phyloP scores from a whole-genome alignment of 768 basidiomycete species.

The Strobilomyces dryophilus region DNA sequence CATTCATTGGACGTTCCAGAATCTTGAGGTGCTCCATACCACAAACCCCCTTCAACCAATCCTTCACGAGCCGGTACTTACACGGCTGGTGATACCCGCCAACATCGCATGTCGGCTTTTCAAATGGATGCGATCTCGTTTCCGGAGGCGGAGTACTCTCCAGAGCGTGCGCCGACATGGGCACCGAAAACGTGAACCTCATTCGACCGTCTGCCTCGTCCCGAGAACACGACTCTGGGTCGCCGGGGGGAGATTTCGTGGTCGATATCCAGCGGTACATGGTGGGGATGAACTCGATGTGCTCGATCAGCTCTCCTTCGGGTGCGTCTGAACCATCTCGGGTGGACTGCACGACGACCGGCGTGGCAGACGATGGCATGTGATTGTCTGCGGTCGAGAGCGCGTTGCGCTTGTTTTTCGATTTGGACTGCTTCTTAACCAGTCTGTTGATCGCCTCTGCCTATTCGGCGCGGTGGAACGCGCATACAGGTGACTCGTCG shows the following conservation, averaged over 20 bases:
- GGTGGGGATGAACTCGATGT: conserved; percentile 40
- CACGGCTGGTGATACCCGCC: conserved; percentile 50
- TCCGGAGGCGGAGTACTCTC: conserved; percentile 9
- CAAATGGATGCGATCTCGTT: conserved; percentile 1
- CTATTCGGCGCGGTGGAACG: conserved; percentile 33
- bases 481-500: too few relatives aligned
- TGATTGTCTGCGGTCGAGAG: conserved; percentile 46
- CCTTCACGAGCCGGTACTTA: conserved; percentile 63
- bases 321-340: conserved; percentile 29
- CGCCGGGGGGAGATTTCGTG: conserved; percentile 27
- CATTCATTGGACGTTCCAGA: conserved; percentile 36
- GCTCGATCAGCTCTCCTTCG: conserved; percentile 41
- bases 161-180: conserved; percentile 29
- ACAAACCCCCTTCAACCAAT: conserved; percentile 58
- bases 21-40: conserved; percentile 62
- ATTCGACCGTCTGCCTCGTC: conserved; percentile 25
- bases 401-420: conserved; percentile 55
- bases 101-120: conserved; percentile 44
- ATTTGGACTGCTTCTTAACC: conserved; percentile 77
- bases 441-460: conserved; percentile 87
- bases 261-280: conserved; percentile 76
- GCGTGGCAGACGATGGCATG: conserved; percentile 30
- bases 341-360: conserved; percentile 25
- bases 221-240: conserved; percentile 1
- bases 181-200: conserved; percentile 54